phyloP scores from a whole-genome alignment of 1,139 yeast genomes.

The Hemisphaericaspora xylofermentans region DNA sequence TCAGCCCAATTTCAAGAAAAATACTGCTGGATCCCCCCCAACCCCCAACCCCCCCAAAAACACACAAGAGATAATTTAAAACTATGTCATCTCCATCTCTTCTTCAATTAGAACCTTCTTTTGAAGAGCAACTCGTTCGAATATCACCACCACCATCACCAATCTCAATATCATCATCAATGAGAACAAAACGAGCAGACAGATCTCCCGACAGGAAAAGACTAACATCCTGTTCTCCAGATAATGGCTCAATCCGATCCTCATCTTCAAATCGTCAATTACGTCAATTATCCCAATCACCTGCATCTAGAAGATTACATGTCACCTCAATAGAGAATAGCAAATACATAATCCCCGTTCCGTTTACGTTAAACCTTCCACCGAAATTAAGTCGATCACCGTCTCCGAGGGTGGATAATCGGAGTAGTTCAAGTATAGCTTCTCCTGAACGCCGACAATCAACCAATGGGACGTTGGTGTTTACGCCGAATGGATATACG shows the following conservation, averaged over 20 bases:
- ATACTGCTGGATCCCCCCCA: no score
- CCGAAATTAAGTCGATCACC: constrained; percentile 34
- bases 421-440: background rate
- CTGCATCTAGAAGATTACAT: constrained; percentile 38
- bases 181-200: constrained; percentile 29
- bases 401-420: background rate
- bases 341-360: constrained; percentile 44
- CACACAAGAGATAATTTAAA: no score
- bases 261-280: constrained; percentile 24
- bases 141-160: constrained; percentile 7
- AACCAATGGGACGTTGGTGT: constrained; percentile 26
- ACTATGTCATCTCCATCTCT: background rate
- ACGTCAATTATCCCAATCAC: constrained; percentile 34
- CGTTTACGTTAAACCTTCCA: constrained; percentile 43
- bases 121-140: constrained; percentile 25
- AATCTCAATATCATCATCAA: background rate
- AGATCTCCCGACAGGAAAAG: constrained; percentile 31
- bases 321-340: constrained; percentile 22
- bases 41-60: no score
- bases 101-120: background rate
- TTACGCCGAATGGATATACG: constrained; percentile 40
- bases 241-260: constrained; percentile 21
- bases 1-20: background rate
- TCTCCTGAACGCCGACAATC: constrained; percentile 11
- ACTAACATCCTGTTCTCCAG: no score